Evolutionary conservation across 2,329 filamentous ascomycete genomes (phyloP).

Genomic region (Cytospora mali): DNA sequence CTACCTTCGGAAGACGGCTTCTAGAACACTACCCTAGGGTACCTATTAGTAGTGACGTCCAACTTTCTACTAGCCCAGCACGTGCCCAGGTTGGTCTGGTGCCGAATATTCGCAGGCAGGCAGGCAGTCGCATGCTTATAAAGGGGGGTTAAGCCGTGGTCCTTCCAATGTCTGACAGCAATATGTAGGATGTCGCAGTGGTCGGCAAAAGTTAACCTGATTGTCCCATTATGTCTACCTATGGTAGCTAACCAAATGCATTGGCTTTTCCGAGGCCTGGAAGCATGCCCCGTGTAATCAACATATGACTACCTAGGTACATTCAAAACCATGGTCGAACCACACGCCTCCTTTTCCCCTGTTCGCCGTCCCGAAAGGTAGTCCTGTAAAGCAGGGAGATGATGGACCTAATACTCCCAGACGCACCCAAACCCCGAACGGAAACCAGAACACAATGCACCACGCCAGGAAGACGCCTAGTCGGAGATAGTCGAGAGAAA

Average conservation of each 20-base stretch:
- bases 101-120: not conserved
- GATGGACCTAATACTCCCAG: constrained; percentile 8
- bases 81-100: not conserved
- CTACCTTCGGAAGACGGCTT: not conserved
- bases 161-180: not conserved
- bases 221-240: constrained; percentile 19
- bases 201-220: not conserved
- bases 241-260: constrained; percentile 20
- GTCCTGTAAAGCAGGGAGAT: constrained; percentile 4
- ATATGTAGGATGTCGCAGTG: not conserved
- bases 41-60: too few species aligned
- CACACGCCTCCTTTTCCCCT: not conserved
- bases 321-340: constrained; percentile 11
- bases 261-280: not conserved
- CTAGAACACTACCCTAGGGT: not conserved
- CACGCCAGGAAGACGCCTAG: constrained; percentile 23
- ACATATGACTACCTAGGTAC: not conserved
- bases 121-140: not conserved
- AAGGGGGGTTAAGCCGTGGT: not conserved
- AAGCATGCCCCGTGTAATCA: constrained; percentile 11
- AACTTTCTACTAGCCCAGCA: not conserved
- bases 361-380: constrained; percentile 12
- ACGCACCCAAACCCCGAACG: constrained; percentile 6
- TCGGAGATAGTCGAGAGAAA: constrained; percentile 10
- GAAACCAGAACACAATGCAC: constrained; percentile 21